Evolutionary conservation across 306 rosid genomes (phyloP).

Genomic region (Cicer pinnatifidum): DNA sequence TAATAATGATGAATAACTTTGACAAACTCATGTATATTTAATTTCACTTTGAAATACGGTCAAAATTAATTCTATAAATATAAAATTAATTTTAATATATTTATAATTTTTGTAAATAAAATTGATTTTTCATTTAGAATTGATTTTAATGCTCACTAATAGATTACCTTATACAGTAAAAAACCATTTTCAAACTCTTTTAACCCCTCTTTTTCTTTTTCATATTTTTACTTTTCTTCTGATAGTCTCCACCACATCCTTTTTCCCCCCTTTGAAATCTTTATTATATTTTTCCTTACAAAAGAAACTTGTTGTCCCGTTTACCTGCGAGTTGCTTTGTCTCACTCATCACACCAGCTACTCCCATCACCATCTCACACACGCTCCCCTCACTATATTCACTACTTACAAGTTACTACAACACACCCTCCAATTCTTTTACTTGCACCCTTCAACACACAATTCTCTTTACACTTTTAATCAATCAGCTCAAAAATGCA

Average conservation of each 20-base stretch:
- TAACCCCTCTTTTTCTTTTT: not conserved
- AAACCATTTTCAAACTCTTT: not conserved
- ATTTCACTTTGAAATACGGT: too few relatives aligned
- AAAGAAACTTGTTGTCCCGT: constrained; percentile 38
- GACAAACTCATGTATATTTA: too few relatives aligned
- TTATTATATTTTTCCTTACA: constrained; percentile 13
- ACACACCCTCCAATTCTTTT: constrained; percentile 4
- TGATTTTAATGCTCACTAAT: too few relatives aligned
- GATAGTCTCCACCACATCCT: constrained; percentile 12
- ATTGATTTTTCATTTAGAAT: too few relatives aligned
- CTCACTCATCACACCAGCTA: constrained; percentile 47
- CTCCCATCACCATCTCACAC: constrained; percentile 33
- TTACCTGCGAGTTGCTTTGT: constrained; percentile 52
- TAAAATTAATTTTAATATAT: too few relatives aligned
- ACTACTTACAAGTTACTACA: constrained; percentile 4
- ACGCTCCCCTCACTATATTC: not conserved
- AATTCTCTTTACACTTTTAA: constrained; percentile 3
- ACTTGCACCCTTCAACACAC: constrained; percentile 35
- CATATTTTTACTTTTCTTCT: not conserved
- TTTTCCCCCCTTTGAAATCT: not conserved
- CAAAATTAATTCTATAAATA: too few relatives aligned
- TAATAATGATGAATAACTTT: too few relatives aligned
- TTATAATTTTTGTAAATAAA: too few relatives aligned
- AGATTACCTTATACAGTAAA: too few relatives aligned
- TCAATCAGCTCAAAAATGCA: not conserved